Base-by-base conservation (phyloP, 495 filamentous ascomycete genomes). In the Neurospora sp. region DNA sequence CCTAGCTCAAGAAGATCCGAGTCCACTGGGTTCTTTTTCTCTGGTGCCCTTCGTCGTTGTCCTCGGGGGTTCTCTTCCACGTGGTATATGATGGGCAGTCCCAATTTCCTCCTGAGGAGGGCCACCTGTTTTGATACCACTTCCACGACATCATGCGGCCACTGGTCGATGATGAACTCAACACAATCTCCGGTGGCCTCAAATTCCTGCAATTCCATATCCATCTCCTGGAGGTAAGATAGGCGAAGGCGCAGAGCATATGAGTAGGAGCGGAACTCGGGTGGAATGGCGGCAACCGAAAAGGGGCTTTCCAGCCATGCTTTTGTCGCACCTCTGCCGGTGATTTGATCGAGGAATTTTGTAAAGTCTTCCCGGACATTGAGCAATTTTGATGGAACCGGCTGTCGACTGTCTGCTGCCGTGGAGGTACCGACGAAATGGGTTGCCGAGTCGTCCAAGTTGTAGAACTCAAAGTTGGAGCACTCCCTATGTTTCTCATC, bases 391-490 rank as follows among this genome's bases (percentile, higher is more conserved):
- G 81, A 75, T 75, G 87, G 80, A 79, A 87, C 75, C 71, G 73
- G 74, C 73, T 81, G 45, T 72, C 79, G 72, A 72, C 81, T 75
- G 16, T 85, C 80, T 4, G 81, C 69, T 20, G 79, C 79, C 39
- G 77, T 77, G 70, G 44, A 75, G 4, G 73, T 75, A 74, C 79
- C 84, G 18, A 59, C 27, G 38, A 59, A 27, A 12, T 22, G 31
- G 3, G 71, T 12, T 16, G 70, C 44, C 18, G 76, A 76, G 76
- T 90, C 82, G 75, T 82, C 88, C 48, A 93, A 79, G 75, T 96
- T 96, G 83, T 90, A 94, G 76, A 90, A 94, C 78, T 94, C 92
- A 44, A 91, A 88, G 77, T 94, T 94, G 9, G 92, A 92, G 80
- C 91, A 94, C 18, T 83, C 83, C 70, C 90, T 84, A 79, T 91